Percentiles rank a stretch among this genome's conserved stretches.
Evolutionary conservation across 169 alveolate genomes (phyloP).

Genomic region (Cystoisospora suis): DNA sequence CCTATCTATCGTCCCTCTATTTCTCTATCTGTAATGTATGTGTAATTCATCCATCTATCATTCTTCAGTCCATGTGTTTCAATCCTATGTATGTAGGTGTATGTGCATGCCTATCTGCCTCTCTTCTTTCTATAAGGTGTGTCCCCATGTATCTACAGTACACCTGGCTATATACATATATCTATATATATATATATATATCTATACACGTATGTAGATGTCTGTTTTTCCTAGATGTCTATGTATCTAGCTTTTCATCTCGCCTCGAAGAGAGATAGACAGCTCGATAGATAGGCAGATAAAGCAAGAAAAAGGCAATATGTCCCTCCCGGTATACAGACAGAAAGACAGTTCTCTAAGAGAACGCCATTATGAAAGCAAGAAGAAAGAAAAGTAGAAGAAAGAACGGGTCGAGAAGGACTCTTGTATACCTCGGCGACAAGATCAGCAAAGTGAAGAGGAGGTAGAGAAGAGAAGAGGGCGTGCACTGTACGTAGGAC

Average conservation of each 20-base stretch:
- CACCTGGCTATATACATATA: background rate
- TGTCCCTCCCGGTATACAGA: background rate
- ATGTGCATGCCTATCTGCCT: too few relatives aligned
- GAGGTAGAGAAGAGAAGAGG: constrained; percentile 32
- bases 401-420: too few relatives aligned
- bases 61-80: too few relatives aligned
- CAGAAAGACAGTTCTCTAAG: background rate
- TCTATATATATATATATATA: background rate
- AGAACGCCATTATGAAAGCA: background rate
- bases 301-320: too few relatives aligned
- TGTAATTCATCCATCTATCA: too few relatives aligned
- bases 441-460: constrained; percentile 27
- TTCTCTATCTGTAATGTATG: too few relatives aligned
- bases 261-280: background rate
- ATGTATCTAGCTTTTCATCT: background rate
- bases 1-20: too few relatives aligned
- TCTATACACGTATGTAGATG: background rate
- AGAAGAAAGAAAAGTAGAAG: too few relatives aligned
- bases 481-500: constrained; percentile 45
- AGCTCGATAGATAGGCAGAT: background rate
- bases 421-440: constrained; percentile 18
- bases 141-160: background rate
- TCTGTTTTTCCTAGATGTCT: background rate
- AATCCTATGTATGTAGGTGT: too few relatives aligned
- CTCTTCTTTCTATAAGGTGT: too few relatives aligned